A percentile compares a stretch with the other conserved stretches of the same genome.
Evolutionary conservation across 2,329 filamentous ascomycete species (phyloP).

Genomic region (Aspergillus sp.): DNA sequence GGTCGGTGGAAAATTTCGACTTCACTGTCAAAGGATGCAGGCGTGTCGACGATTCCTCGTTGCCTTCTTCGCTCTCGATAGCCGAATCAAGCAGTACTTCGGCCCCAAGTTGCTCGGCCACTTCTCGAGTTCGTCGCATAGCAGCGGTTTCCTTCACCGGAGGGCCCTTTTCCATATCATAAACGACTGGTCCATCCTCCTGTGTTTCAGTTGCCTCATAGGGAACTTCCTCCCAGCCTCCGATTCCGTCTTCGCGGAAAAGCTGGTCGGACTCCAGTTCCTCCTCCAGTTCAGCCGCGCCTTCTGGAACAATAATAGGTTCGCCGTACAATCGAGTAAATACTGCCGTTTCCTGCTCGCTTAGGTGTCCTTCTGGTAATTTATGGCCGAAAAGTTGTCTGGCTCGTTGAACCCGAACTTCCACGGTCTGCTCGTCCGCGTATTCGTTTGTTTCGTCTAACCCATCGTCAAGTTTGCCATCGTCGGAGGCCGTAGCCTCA

Average conservation of each 20-base stretch:
- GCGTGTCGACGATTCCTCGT: conserved; percentile 49
- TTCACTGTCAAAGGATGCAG: conserved; percentile 72
- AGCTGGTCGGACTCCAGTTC: conserved; percentile 35
- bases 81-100: conserved; percentile 44
- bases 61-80: conserved; percentile 39
- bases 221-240: conserved; percentile 38
- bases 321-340: conserved; percentile 81
- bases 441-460: conserved; percentile 31
- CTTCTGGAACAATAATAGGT: conserved; percentile 51
- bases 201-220: conserved; percentile 20
- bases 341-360: conserved; percentile 67
- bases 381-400: conserved; percentile 75
- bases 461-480: conserved; percentile 28
- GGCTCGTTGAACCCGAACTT: conserved; percentile 62
- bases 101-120: conserved; percentile 41
- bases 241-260: conserved; percentile 39
- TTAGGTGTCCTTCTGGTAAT: conserved; percentile 70
- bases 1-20: conserved; percentile 72
- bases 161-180: conserved; percentile 30
- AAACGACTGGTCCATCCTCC: conserved; percentile 26
- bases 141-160: conserved; percentile 29
- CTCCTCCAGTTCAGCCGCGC: conserved; percentile 27
- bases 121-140: conserved; percentile 37
- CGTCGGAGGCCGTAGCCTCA: conserved; percentile 22
- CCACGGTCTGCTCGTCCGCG: conserved; percentile 32